Evolutionary conservation across 306 rosid species (phyloP).

Genomic region (Crotalaria pallida): DNA sequence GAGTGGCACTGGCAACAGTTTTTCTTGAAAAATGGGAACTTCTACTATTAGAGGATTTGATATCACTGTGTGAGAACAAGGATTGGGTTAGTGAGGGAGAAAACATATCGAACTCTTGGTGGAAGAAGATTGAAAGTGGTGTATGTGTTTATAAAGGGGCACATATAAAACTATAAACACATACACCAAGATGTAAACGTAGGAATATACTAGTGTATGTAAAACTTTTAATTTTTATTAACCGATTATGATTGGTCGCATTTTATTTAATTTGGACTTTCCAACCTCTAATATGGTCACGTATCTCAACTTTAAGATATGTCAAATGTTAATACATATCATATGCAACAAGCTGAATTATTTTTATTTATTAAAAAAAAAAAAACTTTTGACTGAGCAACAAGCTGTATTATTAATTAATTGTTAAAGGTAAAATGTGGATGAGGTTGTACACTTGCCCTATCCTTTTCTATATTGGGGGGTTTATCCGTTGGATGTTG

Average conservation of each 20-base stretch:
- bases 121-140: neutral
- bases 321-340: neutral
- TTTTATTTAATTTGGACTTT: too few species aligned
- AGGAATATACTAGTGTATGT: too few species aligned
- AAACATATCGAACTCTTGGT: neutral
- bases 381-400: too few species aligned
- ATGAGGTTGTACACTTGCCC: neutral
- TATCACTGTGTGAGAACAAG: neutral
- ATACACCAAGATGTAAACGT: neutral
- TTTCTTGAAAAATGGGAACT: neutral
- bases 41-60: neutral
- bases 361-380: too few species aligned
- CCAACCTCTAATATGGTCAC: neutral
- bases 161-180: too few species aligned
- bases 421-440: neutral
- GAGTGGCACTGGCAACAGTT: constrained; percentile 7
- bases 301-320: neutral
- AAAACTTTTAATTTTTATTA: too few species aligned
- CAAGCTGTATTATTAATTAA: neutral
- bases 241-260: too few species aligned
- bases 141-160: neutral
- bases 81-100: neutral
- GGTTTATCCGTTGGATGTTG: constrained; percentile 27
- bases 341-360: neutral
- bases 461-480: neutral